Evolutionary conservation across 306 rosid genomes (phyloP), one percentile per base, ranked within the genome.

Genomic region (Rosa lucieae): DNA sequence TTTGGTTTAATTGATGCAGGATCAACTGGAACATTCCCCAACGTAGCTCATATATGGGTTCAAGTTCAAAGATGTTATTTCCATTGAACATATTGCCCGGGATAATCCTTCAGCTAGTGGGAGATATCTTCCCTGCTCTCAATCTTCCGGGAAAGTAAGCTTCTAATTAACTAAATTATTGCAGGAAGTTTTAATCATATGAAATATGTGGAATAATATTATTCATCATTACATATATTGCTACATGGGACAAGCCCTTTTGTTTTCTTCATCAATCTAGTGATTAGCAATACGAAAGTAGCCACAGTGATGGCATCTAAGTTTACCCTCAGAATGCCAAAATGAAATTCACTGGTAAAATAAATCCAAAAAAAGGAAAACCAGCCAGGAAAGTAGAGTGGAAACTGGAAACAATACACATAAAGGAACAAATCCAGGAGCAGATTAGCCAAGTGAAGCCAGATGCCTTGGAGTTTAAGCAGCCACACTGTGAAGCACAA

Each of bases 401-500:
- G 55, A 59, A 58, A 42, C 55, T 1, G 53, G 55, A 59, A 58
- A 42, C 55, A 9, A 21, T 74, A 58, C 55, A 71, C 14, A 73
- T 37, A 58, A 8, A 20, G 37, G 52, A 73, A 55, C n/a, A 61
- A n/a, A 21, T 32, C 52, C 0, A 32, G 7, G 69, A 58, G 68
- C 15, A 14, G 15, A 74, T 74, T 43, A 14, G 21, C 42, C 20
- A 23, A 40, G 46, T 40, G 10, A 8, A 74, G 23, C 32, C n/a
- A 5, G 26, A 58, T 58, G 67, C 20, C 70, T 26, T 75, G 56
- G 43, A 58, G 56, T 23, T 47, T 6, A 72, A 15, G 9, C 81
- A 79, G 17, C 82, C 14, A 86, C 80, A 18, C 95, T 88, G 39
- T 74, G 93, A 0, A 92, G 83, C 68, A 89, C 92, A 4, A 90